Evolutionary conservation across 345 rosid genomes (phyloP).

Genomic region (Pistacia vera): DNA sequence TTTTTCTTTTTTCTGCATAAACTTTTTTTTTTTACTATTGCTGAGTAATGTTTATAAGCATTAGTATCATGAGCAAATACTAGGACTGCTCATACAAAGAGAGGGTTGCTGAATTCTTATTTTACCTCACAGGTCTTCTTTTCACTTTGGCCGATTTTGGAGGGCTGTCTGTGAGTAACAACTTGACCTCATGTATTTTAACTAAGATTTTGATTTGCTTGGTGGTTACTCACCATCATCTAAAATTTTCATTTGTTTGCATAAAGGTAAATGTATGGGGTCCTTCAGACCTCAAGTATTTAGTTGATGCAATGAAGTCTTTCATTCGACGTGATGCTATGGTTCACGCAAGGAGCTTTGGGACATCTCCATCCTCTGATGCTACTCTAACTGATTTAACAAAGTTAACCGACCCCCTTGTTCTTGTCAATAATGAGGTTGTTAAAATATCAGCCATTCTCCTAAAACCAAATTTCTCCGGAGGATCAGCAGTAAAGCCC

Average conservation of each 20-base stretch:
- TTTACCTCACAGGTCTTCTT: slow-evolving; percentile 59
- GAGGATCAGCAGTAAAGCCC: slow-evolving; percentile 45
- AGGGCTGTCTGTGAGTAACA: slow-evolving; percentile 79
- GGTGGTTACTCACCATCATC: background rate
- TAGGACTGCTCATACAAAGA: slow-evolving; percentile 1
- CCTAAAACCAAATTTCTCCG: slow-evolving; percentile 42
- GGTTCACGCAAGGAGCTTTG: slow-evolving; percentile 87
- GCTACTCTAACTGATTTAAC: slow-evolving; percentile 36
- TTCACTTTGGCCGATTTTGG: slow-evolving; percentile 92
- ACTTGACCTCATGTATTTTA: slow-evolving; percentile 3
- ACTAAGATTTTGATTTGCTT: background rate
- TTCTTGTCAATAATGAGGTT: slow-evolving; percentile 73
- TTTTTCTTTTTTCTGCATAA: background rate
- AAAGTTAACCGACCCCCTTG: slow-evolving; percentile 47
- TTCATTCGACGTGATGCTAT: slow-evolving; percentile 94
- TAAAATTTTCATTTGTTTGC: slow-evolving; percentile 15
- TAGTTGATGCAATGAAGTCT: slow-evolving; percentile 91
- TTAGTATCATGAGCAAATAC: slow-evolving; percentile 1
- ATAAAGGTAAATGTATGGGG: slow-evolving; percentile 94
- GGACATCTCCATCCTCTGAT: slow-evolving; percentile 46
- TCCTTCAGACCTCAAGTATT: slow-evolving; percentile 82
- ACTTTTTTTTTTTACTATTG: background rate
- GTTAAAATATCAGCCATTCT: slow-evolving; percentile 85
- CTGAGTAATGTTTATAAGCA: background rate
- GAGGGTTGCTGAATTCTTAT: slow-evolving; percentile 1